These are phyloP conservation scores for Hamamelis virginiana DNA, from an alignment of 164 flowering plant species.

Conservation along the genomic window DNA sequence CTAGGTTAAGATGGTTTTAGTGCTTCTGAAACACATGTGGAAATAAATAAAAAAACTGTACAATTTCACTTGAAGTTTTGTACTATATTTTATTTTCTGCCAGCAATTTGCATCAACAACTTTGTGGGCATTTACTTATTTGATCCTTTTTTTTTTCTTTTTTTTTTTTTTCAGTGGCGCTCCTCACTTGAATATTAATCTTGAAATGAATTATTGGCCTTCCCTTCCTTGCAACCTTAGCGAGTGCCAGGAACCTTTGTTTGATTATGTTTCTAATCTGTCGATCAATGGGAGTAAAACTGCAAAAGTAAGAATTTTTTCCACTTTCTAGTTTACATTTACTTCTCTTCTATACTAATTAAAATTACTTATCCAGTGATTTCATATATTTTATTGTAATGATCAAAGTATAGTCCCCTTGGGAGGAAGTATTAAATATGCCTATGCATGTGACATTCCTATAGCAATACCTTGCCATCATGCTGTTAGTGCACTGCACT, in stretches of 20 bases:
- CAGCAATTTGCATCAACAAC: background rate
- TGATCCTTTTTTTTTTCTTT: background rate
- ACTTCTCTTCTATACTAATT: background rate
- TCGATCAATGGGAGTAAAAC: constrained; percentile 86
- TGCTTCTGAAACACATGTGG: no score
- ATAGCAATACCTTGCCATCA: background rate
- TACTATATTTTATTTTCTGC: no score
- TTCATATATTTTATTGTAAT: background rate
- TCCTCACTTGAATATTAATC: constrained; percentile 94
- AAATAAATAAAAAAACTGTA: no score
- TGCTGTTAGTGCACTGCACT: background rate
- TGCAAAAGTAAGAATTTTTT: constrained; percentile 52
- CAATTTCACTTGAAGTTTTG: no score
- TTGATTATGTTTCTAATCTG: constrained; percentile 68
- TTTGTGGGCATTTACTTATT: background rate
- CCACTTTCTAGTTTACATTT: background rate
- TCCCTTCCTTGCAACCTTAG: constrained; percentile 84
- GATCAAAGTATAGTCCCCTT: background rate
- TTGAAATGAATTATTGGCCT: constrained; percentile 99
- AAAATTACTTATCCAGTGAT: background rate
- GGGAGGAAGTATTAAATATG: background rate
- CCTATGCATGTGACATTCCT: background rate
- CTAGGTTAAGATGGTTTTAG: no score
- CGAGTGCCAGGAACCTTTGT: constrained; percentile 94
- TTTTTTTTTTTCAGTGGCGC: constrained; percentile 74